Base-by-base conservation (phyloP, 164 flowering plant species). In the Saururus chinensis region DNA sequence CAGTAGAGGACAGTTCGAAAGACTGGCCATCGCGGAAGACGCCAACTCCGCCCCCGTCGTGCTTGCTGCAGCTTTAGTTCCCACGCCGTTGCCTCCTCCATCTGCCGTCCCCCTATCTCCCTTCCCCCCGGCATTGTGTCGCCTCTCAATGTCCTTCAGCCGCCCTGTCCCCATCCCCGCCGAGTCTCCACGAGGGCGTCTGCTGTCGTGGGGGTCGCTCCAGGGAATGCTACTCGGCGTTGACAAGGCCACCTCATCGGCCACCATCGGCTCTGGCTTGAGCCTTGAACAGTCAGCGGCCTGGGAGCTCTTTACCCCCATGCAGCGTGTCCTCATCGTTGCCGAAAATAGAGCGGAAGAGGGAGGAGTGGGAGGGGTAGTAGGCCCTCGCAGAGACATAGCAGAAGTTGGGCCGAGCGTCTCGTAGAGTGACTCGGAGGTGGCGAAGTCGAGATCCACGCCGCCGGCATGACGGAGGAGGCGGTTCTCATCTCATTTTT, bases 271-370 rank as follows among this genome's bases (percentile, higher is more conserved):
- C 0, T 80, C 84, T 41, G 63, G 70, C 6, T 67, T 83, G 73
- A 59, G 77, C 37, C 66, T n/a, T 8, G 75, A 77, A 19, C 84
- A 83, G 57, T 80, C 81, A 20, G 65, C 74, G 62, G 88, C 92
- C 45, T 92, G 97, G 98, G 88, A 88, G 67, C 74, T 89, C 53
- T 92, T 92, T 61, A 81, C 71, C 64, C 98, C 96, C 16, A 75
- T 89, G 51, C 90, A 89, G 19, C 74, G 98, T 48, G 71, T 89
- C 52, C 73, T 89, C 40, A 64, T 86, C 9, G 95, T 92, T 0
- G 89, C 98, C 35, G 73, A n/a, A n/a, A n/a, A n/a, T n/a, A n/a
- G n/a, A n/a, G n/a, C n/a, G n/a, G n/a, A n/a, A n/a, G n/a, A n/a
- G n/a, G n/a, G n/a, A n/a, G n/a, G n/a, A n/a, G n/a, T n/a, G n/a